phyloP scores from a whole-genome alignment of 345 rosid species.

The Ceriops tagal region DNA sequence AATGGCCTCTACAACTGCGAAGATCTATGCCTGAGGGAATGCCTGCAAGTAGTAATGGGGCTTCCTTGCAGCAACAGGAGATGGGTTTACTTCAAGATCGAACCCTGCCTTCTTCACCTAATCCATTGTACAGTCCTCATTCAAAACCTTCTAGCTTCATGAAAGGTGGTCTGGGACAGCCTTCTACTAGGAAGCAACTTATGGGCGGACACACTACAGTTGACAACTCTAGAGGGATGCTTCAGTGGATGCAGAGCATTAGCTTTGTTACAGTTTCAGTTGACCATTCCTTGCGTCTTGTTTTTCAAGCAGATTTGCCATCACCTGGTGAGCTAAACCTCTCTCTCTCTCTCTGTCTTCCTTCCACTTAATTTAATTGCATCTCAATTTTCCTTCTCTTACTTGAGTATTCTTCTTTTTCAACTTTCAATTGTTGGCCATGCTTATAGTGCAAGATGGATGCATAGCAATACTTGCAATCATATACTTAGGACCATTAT shows the following conservation, averaged over 20 bases:
- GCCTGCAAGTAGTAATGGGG: constrained; percentile 61
- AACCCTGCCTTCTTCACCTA: constrained; percentile 74
- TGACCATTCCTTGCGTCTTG: constrained; percentile 77
- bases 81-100: constrained; percentile 92
- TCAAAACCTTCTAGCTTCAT: constrained; percentile 77
- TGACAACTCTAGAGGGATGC: constrained; percentile 80
- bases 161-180: constrained; percentile 82
- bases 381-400: not conserved
- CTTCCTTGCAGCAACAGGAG: constrained; percentile 85
- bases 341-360: constrained; percentile 1
- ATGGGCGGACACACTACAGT: constrained; percentile 60
- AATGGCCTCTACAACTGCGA: constrained; percentile 91
- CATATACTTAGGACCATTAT: too few relatives aligned
- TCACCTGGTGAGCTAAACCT: constrained; percentile 59
- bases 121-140: constrained; percentile 76
- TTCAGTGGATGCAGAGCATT: constrained; percentile 97
- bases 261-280: constrained; percentile 77
- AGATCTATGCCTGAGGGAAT: constrained; percentile 81
- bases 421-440: not conserved
- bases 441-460: too few relatives aligned
- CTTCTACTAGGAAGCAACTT: constrained; percentile 73
- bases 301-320: constrained; percentile 70
- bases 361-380: constrained; percentile 1
- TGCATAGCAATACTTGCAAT: too few relatives aligned
- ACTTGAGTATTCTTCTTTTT: not conserved